Evolutionary conservation across 768 basidiomycete species (phyloP).

Genomic region (Boletus huronensis): DNA sequence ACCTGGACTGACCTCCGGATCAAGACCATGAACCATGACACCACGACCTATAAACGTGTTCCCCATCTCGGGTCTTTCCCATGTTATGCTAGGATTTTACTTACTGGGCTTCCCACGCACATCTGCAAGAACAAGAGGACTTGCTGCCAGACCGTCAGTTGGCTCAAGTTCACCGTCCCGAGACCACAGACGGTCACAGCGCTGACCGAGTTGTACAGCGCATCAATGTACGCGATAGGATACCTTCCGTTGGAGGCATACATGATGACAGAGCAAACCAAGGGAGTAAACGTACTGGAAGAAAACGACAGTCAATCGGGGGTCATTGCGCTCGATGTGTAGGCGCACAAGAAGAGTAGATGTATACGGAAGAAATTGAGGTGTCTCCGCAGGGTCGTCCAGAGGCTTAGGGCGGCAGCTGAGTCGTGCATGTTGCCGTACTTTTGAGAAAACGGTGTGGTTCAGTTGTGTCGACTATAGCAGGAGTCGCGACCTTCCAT

Average conservation of each 20-base stretch:
- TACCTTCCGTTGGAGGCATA: conserved; percentile 78
- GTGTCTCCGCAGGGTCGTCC: conserved; percentile 35
- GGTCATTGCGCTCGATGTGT: conserved; percentile 2
- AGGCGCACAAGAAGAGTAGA: conserved; percentile 55
- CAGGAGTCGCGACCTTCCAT: too few species aligned
- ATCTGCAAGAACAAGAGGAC: conserved; percentile 70
- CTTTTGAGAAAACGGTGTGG: background rate
- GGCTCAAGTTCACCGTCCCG: conserved; percentile 64
- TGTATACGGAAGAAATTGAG: conserved; percentile 71
- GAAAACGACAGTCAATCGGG: conserved; percentile 1
- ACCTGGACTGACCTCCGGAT: conserved; percentile 54
- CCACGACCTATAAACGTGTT: conserved; percentile 48
- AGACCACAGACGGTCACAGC: conserved; percentile 80
- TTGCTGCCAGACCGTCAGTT: conserved; percentile 69
- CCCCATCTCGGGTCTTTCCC: too few species aligned
- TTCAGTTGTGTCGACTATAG: background rate
- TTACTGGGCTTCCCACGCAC: conserved; percentile 70
- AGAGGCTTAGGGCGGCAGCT: conserved; percentile 9
- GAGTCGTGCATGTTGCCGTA: conserved; percentile 5
- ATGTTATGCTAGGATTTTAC: conserved; percentile 25
- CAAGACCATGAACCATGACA: conserved; percentile 83
- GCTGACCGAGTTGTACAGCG: conserved; percentile 73
- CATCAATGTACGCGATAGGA: conserved; percentile 71
- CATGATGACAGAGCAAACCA: conserved; percentile 75
- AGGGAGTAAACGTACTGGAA: conserved; percentile 68